Evolutionary conservation across 495 filamentous ascomycete species (phyloP).

Genomic region (Penicillium pancosmium): DNA sequence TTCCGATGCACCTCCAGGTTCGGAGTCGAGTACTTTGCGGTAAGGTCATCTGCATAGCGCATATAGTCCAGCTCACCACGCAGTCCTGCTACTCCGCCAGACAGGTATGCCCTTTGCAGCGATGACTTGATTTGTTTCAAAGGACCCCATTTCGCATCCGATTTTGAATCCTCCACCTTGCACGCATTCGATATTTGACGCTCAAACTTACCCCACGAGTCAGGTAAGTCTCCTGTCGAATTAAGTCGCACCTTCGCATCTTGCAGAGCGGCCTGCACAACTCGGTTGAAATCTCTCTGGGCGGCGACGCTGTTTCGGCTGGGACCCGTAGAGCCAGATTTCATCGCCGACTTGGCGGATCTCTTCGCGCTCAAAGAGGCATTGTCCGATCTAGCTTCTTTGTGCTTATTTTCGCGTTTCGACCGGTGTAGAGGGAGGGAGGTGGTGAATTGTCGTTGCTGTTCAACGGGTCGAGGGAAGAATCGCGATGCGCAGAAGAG

Average conservation of each 20-base stretch:
- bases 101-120: slow-evolving; percentile 60
- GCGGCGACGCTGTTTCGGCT: slow-evolving; percentile 20
- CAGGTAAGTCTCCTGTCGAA: slow-evolving; percentile 11
- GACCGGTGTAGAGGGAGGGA: slow-evolving; percentile 31
- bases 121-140: slow-evolving; percentile 31
- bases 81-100: slow-evolving; percentile 49
- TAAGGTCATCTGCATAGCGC: slow-evolving; percentile 56
- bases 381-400: slow-evolving; percentile 4
- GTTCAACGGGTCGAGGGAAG: slow-evolving; percentile 24
- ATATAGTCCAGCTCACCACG: slow-evolving; percentile 59
- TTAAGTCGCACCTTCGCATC: slow-evolving; percentile 28
- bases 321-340: not conserved
- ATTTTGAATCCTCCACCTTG: slow-evolving; percentile 25
- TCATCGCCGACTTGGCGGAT: slow-evolving; percentile 4
- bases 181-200: slow-evolving; percentile 41
- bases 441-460: slow-evolving; percentile 39
- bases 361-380: not conserved
- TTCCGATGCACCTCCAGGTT: slow-evolving; percentile 61
- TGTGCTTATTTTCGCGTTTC: slow-evolving; percentile 21
- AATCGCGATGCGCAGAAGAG: slow-evolving; percentile 38
- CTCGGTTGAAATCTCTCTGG: slow-evolving; percentile 29
- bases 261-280: slow-evolving; percentile 32
- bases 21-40: slow-evolving; percentile 44
- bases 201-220: slow-evolving; percentile 39
- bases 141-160: slow-evolving; percentile 17